Conservation (phyloP, 768 basidiomycete genomes). For the Agrocybe pediades region DNA sequence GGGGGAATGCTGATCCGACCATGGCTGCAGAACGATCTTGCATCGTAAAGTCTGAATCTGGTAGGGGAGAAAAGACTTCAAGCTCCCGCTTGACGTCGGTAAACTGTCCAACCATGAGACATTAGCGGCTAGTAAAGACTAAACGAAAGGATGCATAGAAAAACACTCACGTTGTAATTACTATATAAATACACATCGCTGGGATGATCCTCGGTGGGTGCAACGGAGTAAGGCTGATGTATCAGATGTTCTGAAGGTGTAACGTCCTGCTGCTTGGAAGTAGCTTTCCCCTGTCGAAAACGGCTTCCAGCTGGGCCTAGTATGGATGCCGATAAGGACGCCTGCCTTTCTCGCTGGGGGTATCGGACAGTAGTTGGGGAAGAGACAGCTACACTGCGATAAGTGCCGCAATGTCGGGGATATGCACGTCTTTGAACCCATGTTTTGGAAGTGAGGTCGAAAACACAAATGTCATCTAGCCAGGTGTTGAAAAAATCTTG, state of each 20-base stretch:
- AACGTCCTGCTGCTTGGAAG: slow-evolving; percentile 41
- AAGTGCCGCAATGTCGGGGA: slow-evolving; percentile 94
- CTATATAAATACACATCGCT: slow-evolving; percentile 91
- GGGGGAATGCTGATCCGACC: slow-evolving; percentile 82
- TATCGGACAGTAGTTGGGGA: slow-evolving; percentile 67
- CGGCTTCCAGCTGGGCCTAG: slow-evolving; percentile 60
- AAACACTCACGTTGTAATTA: slow-evolving; percentile 84
- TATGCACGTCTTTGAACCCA: slow-evolving; percentile 86
- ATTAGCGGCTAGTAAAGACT: slow-evolving; percentile 1
- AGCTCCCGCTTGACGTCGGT: slow-evolving; percentile 95
- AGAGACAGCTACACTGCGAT: slow-evolving; percentile 89
- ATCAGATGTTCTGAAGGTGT: slow-evolving; percentile 61
- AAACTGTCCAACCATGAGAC: slow-evolving; percentile 52
- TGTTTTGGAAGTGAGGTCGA: slow-evolving; percentile 67
- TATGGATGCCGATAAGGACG: slow-evolving; percentile 38
- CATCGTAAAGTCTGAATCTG: slow-evolving; percentile 74
- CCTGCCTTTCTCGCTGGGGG: slow-evolving; percentile 60
- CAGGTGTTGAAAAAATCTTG: slow-evolving; percentile 94
- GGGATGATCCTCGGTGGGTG: slow-evolving; percentile 73
- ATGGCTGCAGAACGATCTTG: slow-evolving; percentile 81
- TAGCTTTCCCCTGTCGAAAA: slow-evolving; percentile 51
- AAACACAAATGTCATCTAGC: slow-evolving; percentile 92
- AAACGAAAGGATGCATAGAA: neutral
- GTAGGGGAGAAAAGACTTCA: slow-evolving; percentile 84
- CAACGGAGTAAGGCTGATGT: slow-evolving; percentile 77